These are phyloP conservation scores for Osmanthus fragrans DNA, from an alignment of 257 asterid species.

Conservation along the genomic window DNA sequence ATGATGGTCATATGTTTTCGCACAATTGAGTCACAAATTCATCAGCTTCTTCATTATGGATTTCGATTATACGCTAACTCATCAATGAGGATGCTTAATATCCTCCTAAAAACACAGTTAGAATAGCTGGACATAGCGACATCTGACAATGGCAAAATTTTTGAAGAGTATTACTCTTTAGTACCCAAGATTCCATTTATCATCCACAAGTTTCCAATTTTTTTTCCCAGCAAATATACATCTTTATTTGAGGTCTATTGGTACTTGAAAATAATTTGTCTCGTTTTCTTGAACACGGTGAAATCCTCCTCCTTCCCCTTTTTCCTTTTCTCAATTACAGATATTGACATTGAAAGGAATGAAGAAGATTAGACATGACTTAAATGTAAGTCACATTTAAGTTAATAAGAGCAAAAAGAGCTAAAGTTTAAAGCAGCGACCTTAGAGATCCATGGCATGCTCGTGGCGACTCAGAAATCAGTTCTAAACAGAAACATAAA, in stretches of 20 bases:
- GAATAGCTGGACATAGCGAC: background rate
- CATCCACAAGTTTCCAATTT: background rate
- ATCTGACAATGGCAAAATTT: background rate
- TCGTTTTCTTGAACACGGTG: background rate
- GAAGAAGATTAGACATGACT: background rate
- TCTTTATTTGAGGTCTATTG: background rate
- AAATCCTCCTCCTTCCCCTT: background rate
- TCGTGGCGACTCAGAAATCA: background rate
- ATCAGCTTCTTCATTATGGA: background rate
- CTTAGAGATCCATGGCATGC: background rate
- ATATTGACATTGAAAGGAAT: background rate
- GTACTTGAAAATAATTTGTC: background rate
- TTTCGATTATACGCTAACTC: background rate
- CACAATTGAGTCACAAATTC: background rate
- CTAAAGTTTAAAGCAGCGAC: background rate
- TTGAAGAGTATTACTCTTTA: background rate
- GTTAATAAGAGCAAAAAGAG: background rate
- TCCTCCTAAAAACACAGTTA: background rate
- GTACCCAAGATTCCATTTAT: background rate
- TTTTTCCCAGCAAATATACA: background rate
- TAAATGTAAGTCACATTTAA: background rate
- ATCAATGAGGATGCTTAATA: slow-evolving; percentile 1
- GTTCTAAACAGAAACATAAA: background rate
- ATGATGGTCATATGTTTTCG: background rate
- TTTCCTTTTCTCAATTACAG: background rate